These are phyloP conservation scores for Grosmannia penicillata DNA, from an alignment of 2,329 filamentous ascomycete genomes.

Conservation along the genomic window DNA sequence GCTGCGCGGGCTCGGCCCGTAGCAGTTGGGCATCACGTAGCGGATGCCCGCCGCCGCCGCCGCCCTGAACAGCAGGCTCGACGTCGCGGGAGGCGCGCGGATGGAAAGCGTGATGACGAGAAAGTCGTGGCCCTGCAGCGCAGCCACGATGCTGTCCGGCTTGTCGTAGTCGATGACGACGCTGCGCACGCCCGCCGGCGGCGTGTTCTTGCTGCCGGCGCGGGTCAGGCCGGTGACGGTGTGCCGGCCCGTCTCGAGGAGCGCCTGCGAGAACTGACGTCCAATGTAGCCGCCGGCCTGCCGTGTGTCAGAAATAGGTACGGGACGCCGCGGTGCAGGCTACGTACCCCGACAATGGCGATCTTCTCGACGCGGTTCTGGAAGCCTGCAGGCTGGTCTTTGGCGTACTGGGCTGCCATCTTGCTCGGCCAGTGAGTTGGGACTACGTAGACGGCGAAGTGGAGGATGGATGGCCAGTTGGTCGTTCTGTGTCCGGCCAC, in stretches of 20 bases:
- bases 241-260: constrained; percentile 22
- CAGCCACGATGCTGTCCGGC: constrained; percentile 10
- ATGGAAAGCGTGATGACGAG: constrained; percentile 12
- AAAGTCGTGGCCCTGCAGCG: constrained; percentile 10
- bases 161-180: constrained; percentile 23
- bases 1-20: constrained; percentile 14
- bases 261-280: constrained; percentile 8
- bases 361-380: constrained; percentile 13
- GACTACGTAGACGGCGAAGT: too few species aligned
- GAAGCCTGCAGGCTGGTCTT: constrained; percentile 15
- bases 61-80: constrained; percentile 24
- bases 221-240: constrained; percentile 35
- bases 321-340: too few species aligned
- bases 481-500: too few species aligned
- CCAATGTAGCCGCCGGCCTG: constrained; percentile 14
- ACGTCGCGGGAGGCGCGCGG: constrained; percentile 17
- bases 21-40: constrained; percentile 30
- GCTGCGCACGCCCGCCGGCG: constrained; percentile 24
- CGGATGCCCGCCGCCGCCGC: constrained; percentile 26
- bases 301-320: constrained; percentile 1
- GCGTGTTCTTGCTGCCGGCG: constrained; percentile 21
- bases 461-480: too few species aligned
- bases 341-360: constrained; percentile 13
- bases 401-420: constrained; percentile 11
- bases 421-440: too few species aligned